Evolutionary conservation across 768 basidiomycete genomes (phyloP).

Genomic region (Boletus vermiculosoides): DNA sequence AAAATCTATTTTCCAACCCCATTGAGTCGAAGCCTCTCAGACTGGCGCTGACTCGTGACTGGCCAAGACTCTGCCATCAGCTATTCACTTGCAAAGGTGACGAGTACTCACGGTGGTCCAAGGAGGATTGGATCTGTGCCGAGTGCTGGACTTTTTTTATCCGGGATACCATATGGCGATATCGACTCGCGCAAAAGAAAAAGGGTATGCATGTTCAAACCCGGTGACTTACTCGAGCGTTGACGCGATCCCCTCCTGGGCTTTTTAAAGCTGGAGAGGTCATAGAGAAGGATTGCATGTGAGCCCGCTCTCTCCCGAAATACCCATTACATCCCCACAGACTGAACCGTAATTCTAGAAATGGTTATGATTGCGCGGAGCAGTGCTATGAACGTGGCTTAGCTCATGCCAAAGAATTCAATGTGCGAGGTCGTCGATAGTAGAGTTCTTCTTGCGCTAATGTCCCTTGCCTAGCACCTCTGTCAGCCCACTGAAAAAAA

Average conservation of each 20-base stretch:
- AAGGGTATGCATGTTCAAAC: neutral
- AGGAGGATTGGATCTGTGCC: neutral
- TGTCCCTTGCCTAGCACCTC: neutral
- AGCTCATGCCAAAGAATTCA: slow-evolving; percentile 1
- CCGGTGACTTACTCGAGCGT: neutral
- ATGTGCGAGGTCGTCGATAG: neutral
- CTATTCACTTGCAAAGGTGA: neutral
- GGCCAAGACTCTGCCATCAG: slow-evolving; percentile 1
- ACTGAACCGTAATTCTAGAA: neutral
- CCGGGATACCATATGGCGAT: slow-evolving; percentile 2
- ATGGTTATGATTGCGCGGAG: slow-evolving; percentile 3
- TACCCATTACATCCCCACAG: neutral
- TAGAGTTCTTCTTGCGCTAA: neutral
- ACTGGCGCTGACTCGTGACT: neutral
- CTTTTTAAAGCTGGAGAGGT: neutral
- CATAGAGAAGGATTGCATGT: slow-evolving; percentile 1
- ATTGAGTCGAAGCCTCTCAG: neutral
- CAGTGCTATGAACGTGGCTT: neutral
- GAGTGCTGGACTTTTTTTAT: neutral
- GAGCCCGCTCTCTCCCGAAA: neutral
- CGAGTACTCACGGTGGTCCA: slow-evolving; percentile 1
- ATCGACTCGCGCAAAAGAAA: neutral
- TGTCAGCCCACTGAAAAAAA: too few species aligned
- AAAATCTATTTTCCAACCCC: neutral
- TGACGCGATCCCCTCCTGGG: neutral